These are phyloP conservation scores for Naganishia vishniacii DNA, from an alignment of 768 basidiomycete genomes.

Conservation along the genomic window DNA sequence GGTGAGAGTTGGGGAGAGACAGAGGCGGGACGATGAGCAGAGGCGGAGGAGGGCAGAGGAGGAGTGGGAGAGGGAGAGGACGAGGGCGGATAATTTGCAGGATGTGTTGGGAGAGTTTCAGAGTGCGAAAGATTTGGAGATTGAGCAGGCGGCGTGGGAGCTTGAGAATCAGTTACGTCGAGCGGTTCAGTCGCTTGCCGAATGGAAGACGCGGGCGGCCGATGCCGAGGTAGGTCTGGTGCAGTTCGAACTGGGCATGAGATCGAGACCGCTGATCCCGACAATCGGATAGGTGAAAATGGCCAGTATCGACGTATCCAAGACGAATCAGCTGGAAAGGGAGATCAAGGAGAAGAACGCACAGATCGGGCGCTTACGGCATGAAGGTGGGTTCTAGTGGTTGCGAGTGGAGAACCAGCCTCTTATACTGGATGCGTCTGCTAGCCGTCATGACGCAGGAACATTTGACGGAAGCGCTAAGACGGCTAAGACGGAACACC, in stretches of 20 bases:
- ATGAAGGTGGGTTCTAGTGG: slow-evolving; percentile 64
- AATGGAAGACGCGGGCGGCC: slow-evolving; percentile 79
- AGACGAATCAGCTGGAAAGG: slow-evolving; percentile 70
- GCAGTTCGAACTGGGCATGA: too few species aligned
- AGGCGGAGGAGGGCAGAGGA: slow-evolving; percentile 57
- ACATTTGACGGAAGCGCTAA: slow-evolving; percentile 94
- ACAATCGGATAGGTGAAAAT: slow-evolving; percentile 48
- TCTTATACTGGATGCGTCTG: not conserved
- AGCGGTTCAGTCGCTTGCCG: slow-evolving; percentile 71
- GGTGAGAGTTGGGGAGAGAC: slow-evolving; percentile 58
- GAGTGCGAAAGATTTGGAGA: slow-evolving; percentile 79
- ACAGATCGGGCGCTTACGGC: slow-evolving; percentile 89
- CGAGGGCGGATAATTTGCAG: slow-evolving; percentile 77
- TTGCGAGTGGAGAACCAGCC: too few species aligned
- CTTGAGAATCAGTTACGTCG: slow-evolving; percentile 68
- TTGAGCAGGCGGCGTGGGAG: slow-evolving; percentile 75
- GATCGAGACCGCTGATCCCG: too few species aligned
- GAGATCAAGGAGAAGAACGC: slow-evolving; percentile 92
- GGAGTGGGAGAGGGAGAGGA: slow-evolving; percentile 54
- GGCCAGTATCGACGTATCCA: slow-evolving; percentile 65
- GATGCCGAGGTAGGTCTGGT: slow-evolving; percentile 68
- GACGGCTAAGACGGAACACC: slow-evolving; percentile 77
- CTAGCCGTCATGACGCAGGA: slow-evolving; percentile 93
- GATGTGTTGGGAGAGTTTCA: slow-evolving; percentile 94
- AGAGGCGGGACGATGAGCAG: slow-evolving; percentile 63